These are phyloP conservation scores for Nidularia sp. DNA, from an alignment of 768 basidiomycete species.

Conservation along the genomic window DNA sequence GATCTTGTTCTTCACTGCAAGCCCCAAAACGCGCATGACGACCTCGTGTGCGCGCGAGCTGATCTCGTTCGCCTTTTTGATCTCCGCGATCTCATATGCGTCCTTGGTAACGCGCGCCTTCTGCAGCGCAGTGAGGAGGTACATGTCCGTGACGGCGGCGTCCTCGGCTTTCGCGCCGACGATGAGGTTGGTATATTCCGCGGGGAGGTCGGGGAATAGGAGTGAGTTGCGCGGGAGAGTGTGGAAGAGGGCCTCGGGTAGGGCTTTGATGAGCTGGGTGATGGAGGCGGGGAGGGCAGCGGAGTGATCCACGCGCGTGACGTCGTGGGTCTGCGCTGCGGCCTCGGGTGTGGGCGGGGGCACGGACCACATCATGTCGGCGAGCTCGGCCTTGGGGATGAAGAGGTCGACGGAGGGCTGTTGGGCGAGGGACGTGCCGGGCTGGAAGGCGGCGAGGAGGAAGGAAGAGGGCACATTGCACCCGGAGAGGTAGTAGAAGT, in stretches of 20 bases:
- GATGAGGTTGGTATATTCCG: constrained; percentile 33
- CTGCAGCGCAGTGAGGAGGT: constrained; percentile 79
- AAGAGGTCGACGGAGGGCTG: constrained; percentile 58
- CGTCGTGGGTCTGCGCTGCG: constrained; percentile 46
- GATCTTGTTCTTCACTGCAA: constrained; percentile 59
- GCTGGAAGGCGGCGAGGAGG: constrained; percentile 56
- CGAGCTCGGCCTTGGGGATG: constrained; percentile 71
- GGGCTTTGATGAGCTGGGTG: constrained; percentile 38
- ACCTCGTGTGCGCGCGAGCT: constrained; percentile 88
- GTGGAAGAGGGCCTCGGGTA: constrained; percentile 60
- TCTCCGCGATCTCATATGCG: constrained; percentile 64
- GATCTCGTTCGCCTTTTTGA: constrained; percentile 79
- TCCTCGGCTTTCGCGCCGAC: constrained; percentile 25
- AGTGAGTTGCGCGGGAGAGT: constrained; percentile 50
- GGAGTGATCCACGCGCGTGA: constrained; percentile 54
- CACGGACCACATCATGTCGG: constrained; percentile 85
- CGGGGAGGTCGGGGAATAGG: constrained; percentile 48
- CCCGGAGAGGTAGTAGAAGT: constrained; percentile 86
- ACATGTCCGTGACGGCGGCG: constrained; percentile 45
- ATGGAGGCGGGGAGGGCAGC: constrained; percentile 42
- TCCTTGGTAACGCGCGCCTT: constrained; percentile 78
- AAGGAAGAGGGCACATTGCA: constrained; percentile 71
- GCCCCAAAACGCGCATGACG: constrained; percentile 87
- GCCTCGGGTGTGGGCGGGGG: constrained; percentile 68
- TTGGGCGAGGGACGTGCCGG: constrained; percentile 37